Evolutionary conservation across 2,329 filamentous ascomycete species (phyloP).

Genomic region (Teratosphaeria pseudoeucalypti): DNA sequence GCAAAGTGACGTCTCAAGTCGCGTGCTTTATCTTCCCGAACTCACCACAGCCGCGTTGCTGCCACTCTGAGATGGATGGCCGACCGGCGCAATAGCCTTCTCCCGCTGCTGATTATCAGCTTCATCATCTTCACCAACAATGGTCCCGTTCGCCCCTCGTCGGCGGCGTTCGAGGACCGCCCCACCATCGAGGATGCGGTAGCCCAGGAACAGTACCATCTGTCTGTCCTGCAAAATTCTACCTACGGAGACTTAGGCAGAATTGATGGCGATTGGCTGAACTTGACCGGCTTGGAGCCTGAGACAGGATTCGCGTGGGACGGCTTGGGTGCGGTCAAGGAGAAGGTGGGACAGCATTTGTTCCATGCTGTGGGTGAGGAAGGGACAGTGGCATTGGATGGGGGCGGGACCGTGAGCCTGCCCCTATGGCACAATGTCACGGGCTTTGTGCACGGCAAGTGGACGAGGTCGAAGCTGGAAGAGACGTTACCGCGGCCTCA

Average conservation of each 20-base stretch:
- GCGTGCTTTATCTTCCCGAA: background rate
- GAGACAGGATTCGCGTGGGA: slow-evolving; percentile 72
- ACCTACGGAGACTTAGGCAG: slow-evolving; percentile 41
- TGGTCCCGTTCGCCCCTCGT: slow-evolving; percentile 18
- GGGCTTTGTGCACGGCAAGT: slow-evolving; percentile 65
- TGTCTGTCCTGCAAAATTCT: slow-evolving; percentile 41
- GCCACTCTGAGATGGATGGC: slow-evolving; percentile 22
- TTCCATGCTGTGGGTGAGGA: slow-evolving; percentile 29
- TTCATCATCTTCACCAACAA: slow-evolving; percentile 45
- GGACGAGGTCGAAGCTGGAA: slow-evolving; percentile 51
- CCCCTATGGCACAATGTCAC: slow-evolving; percentile 67
- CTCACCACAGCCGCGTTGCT: background rate
- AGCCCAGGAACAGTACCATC: slow-evolving; percentile 39
- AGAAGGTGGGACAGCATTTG: slow-evolving; percentile 51
- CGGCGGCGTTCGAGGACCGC: slow-evolving; percentile 29
- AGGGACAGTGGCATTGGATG: slow-evolving; percentile 19
- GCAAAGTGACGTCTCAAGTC: background rate
- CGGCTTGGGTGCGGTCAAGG: slow-evolving; percentile 55
- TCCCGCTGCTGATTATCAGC: slow-evolving; percentile 40
- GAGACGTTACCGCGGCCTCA: slow-evolving; percentile 33
- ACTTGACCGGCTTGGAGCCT: slow-evolving; percentile 63
- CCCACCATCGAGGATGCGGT: slow-evolving; percentile 40
- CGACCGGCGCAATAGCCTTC: slow-evolving; percentile 36
- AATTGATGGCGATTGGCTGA: slow-evolving; percentile 25
- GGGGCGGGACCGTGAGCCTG: slow-evolving; percentile 27